A percentile compares a stretch with the other conserved stretches of the same genome.
Conservation (phyloP, 257 asterid genomes). For the Rubia yunnanensis region DNA sequence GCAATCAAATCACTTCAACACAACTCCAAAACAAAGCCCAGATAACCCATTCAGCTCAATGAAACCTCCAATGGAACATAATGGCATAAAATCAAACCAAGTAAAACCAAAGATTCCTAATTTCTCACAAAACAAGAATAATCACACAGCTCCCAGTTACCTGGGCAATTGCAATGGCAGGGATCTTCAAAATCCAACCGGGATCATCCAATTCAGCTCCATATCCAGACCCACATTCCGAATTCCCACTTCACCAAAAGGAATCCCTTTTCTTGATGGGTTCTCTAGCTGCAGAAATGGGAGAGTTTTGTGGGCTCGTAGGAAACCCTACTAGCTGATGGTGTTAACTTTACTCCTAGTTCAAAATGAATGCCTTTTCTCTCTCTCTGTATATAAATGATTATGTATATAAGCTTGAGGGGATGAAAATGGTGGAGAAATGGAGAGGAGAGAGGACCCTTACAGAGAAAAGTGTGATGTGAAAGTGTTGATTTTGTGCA, state of each 20-base stretch:
- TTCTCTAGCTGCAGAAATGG: neutral
- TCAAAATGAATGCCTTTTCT: conserved; percentile 15
- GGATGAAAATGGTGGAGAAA: neutral
- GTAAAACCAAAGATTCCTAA: neutral
- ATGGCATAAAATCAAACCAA: neutral
- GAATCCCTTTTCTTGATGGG: neutral
- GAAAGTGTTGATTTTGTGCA: conserved; percentile 3
- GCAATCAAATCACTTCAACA: conserved; percentile 9
- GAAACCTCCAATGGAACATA: neutral
- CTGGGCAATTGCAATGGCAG: conserved; percentile 29
- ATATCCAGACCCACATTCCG: conserved; percentile 18
- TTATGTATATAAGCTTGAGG: conserved; percentile 3
- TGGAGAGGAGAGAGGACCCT: neutral
- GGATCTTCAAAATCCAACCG: conserved; percentile 38
- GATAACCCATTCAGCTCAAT: conserved; percentile 9
- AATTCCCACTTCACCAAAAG: neutral
- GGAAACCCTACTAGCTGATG: conserved; percentile 21
- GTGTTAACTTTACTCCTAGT: conserved; percentile 28
- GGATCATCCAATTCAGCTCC: conserved; percentile 40
- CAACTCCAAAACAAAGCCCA: conserved; percentile 13
- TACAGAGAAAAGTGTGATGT: neutral
- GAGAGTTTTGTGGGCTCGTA: conserved; percentile 15
- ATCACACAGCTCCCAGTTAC: conserved; percentile 21
- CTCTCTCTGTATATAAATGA: conserved; percentile 5
- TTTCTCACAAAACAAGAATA: conserved; percentile 7